A percentile compares a stretch with the other conserved stretches of the same genome.
These are phyloP conservation scores for Pyrrhoderma noxium DNA, from an alignment of 1,284 basidiomycete genomes.

Conservation along the genomic window DNA sequence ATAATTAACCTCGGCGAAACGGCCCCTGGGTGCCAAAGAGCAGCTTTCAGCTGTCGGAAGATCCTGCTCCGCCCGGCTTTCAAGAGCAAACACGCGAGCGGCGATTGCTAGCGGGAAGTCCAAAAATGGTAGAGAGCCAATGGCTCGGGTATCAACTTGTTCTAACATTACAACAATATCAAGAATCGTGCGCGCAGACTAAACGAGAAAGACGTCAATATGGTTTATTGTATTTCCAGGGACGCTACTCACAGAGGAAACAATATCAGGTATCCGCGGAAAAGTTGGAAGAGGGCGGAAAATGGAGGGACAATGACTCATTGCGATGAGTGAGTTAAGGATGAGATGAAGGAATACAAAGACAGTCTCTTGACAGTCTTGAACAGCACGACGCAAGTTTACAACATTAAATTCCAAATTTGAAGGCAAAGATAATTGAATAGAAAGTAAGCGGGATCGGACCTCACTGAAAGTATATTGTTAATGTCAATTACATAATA, in stretches of 20 bases:
- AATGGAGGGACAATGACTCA: conserved; percentile 15
- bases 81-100: conserved; percentile 16
- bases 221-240: neutral
- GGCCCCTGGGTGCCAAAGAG: conserved; percentile 1
- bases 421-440: conserved; percentile 14
- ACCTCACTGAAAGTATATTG: conserved; percentile 8
- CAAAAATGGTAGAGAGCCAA: conserved; percentile 15
- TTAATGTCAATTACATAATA: neutral
- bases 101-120: conserved; percentile 19
- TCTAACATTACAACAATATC: conserved; percentile 17
- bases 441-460: conserved; percentile 11
- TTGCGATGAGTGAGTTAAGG: conserved; percentile 15
- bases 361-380: conserved; percentile 13
- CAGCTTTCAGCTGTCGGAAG: neutral
- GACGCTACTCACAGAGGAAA: conserved; percentile 8
- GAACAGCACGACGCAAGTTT: conserved; percentile 15
- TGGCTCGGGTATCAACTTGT: conserved; percentile 12
- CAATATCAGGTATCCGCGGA: conserved; percentile 14
- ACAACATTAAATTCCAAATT: conserved; percentile 16
- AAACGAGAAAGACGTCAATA: neutral
- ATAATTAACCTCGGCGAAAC: conserved; percentile 16
- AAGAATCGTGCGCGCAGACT: conserved; percentile 17
- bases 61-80: conserved; percentile 15
- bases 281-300: conserved; percentile 9
- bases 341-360: conserved; percentile 18